Conservation (phyloP, 306 rosid genomes). For the Potentilla sterilis region DNA sequence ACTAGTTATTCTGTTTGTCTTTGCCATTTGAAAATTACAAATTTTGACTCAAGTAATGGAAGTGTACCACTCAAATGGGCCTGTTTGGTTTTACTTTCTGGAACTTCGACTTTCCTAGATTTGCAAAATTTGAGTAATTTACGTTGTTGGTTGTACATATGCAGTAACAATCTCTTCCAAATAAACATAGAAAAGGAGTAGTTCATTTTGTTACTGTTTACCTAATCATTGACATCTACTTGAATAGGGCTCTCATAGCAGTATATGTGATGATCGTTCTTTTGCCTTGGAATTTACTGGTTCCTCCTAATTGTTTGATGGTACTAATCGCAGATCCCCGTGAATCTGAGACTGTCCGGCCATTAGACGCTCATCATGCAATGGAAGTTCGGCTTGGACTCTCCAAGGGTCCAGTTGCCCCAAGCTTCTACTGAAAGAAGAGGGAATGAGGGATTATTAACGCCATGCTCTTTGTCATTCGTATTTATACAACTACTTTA, state of each 20-base stretch:
- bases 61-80: too few relatives aligned
- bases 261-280: neutral
- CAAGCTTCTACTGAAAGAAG: slow-evolving; percentile 34
- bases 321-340: slow-evolving; percentile 63
- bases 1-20: neutral
- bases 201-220: neutral
- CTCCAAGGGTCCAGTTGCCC: slow-evolving; percentile 84
- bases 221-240: neutral
- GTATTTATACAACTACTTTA: neutral
- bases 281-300: neutral
- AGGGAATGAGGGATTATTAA: neutral
- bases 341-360: slow-evolving; percentile 75
- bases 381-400: slow-evolving; percentile 91
- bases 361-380: slow-evolving; percentile 82
- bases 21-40: neutral
- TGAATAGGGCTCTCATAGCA: neutral
- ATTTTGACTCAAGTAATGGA: neutral
- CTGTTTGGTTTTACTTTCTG: neutral
- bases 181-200: neutral
- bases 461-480: neutral
- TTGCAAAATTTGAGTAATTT: neutral
- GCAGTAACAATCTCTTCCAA: neutral
- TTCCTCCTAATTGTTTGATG: neutral
- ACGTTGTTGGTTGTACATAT: neutral
- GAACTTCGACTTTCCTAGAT: neutral